A percentile compares a stretch with the other conserved stretches of the same genome.
Evolutionary conservation across 345 rosid species (phyloP).

Genomic region (Lepidium aucheri): DNA sequence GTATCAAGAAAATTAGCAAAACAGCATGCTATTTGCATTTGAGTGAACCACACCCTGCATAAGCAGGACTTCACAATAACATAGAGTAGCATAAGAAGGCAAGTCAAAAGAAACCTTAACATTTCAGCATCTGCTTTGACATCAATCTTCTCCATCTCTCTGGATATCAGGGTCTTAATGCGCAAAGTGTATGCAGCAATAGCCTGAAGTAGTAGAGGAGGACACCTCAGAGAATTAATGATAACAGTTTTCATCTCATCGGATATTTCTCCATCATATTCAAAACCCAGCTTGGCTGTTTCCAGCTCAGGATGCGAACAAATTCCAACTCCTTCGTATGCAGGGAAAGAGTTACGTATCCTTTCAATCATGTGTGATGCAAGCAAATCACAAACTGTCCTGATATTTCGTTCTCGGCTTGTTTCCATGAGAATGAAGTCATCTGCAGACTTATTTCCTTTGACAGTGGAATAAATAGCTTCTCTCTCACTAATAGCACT

Average conservation of each 20-base stretch:
- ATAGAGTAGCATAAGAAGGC: conserved; percentile 5
- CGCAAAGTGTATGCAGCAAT: conserved; percentile 61
- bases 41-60: conserved; percentile 3
- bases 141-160: conserved; percentile 84
- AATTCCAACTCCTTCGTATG: conserved; percentile 86
- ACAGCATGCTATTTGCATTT: neutral
- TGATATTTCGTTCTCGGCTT: conserved; percentile 56
- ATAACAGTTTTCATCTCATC: conserved; percentile 63
- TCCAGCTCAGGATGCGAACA: conserved; percentile 68
- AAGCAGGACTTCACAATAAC: neutral
- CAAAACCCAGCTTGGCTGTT: conserved; percentile 70
- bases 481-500: conserved; percentile 52
- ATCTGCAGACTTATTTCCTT: conserved; percentile 66
- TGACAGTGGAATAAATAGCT: conserved; percentile 84
- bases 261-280: conserved; percentile 72
- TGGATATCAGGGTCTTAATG: conserved; percentile 53
- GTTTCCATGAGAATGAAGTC: conserved; percentile 89
- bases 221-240: conserved; percentile 55
- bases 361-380: conserved; percentile 60
- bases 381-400: conserved; percentile 83
- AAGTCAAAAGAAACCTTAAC: conserved; percentile 39
- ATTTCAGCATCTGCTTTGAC: conserved; percentile 90
- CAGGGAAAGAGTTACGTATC: conserved; percentile 69
- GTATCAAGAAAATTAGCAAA: neutral
- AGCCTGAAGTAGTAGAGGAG: conserved; percentile 75